Base-by-base conservation (phyloP, 2,329 filamentous ascomycete species). In the Apiospora arundinis region DNA sequence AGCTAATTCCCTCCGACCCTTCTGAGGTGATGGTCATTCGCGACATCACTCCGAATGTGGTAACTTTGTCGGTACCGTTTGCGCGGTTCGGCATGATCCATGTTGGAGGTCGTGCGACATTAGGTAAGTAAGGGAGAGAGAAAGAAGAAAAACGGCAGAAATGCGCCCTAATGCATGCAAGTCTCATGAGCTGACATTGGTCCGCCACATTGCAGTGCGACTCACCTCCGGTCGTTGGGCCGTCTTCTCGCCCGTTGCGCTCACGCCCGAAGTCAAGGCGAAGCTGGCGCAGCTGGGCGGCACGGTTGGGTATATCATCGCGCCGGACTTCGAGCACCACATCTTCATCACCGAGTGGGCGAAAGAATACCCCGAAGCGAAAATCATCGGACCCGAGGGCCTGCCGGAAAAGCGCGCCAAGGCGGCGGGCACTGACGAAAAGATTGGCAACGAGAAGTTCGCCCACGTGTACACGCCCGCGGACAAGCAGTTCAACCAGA, bases 251-350 rank as follows among this genome's bases (percentile, higher is more conserved):
- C 96, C 96, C 23, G 93, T 96, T 25, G 93, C 92, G 18, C 88
- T 98, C 70, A 98, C 95, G 3, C 88, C 92, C 3, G 90, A 92
- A 71, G 91, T 95, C 49, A 90, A 87, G 73, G 81, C 85, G 75
- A 91, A 92, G 80, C 85, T 93, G 69, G 83, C 87, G 70, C 85
- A 90, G 45, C 84, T 94, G 71, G 91, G 91, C 73, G 91, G 91
- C 68, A 87, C 90, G 56, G 90, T 98, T 69, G 89, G 88, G 75
- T 98, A 98, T 86, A 91, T 99, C 75, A 86, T 95, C 37, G 95
- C 96, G 0, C 90, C 92, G 0, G 96, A 99, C 81, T 87, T 93
- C 69, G 95, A 99, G 84, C 96, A 99, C 82, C 96, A 99, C 87
- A 94, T 99, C 80, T 97, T 96, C 85, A 81, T 99, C 70, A 92